A percentile compares a stretch with the other conserved stretches of the same genome.
These are phyloP conservation scores for Aspergillus spinulosporus DNA, from an alignment of 2,329 filamentous ascomycete genomes.

Conservation along the genomic window DNA sequence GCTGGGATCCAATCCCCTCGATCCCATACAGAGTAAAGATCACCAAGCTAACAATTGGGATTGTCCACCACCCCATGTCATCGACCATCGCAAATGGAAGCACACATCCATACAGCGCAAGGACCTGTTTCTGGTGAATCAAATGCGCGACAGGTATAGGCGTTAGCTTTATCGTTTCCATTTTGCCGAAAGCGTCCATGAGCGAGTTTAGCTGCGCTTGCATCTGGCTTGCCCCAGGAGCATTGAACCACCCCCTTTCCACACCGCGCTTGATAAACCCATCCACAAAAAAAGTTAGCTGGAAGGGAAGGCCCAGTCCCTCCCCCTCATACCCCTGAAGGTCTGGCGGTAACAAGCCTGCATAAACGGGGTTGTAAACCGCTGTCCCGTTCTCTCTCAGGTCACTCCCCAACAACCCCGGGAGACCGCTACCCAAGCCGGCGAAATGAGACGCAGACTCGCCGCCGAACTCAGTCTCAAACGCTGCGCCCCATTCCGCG, in stretches of 20 bases:
- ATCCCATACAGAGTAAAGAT: conserved; percentile 66
- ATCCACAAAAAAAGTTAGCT: conserved; percentile 62
- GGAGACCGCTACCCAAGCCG: not conserved
- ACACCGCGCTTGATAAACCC: conserved; percentile 59
- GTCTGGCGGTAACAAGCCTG: conserved; percentile 51
- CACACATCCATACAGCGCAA: conserved; percentile 61
- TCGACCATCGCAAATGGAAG: conserved; percentile 65
- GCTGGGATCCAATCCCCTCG: conserved; percentile 62
- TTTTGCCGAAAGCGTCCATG: conserved; percentile 60
- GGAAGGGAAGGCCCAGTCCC: conserved; percentile 60
- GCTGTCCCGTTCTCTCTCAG: conserved; percentile 32
- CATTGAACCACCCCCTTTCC: conserved; percentile 60
- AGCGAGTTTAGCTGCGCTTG: conserved; percentile 59
- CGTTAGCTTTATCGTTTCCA: conserved; percentile 67
- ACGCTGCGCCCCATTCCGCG: conserved; percentile 60
- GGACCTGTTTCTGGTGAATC: conserved; percentile 65
- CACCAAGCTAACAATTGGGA: conserved; percentile 60
- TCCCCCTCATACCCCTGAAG: conserved; percentile 58
- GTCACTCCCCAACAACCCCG: conserved; percentile 31
- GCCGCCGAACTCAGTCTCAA: conserved; percentile 14
- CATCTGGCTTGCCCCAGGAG: conserved; percentile 60
- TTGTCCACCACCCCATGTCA: conserved; percentile 63
- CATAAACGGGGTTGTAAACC: conserved; percentile 50
- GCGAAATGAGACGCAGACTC: not conserved
- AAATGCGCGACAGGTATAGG: conserved; percentile 65